These are phyloP conservation scores for Rubroboletus satanas DNA, from an alignment of 768 basidiomycete species.

Conservation along the genomic window DNA sequence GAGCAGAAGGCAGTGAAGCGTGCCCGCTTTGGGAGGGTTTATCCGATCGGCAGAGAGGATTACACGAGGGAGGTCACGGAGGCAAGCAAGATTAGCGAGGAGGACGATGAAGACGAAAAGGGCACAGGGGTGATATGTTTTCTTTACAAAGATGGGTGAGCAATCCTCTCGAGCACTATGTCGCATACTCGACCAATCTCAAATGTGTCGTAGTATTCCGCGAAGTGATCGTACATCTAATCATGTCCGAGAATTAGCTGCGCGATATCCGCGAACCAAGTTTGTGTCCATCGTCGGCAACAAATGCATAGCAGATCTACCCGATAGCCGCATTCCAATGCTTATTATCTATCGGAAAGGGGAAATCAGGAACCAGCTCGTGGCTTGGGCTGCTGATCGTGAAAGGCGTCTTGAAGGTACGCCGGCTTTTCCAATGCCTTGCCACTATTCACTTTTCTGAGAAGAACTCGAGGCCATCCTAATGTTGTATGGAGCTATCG, in stretches of 20 bases:
- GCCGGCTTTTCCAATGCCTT: slow-evolving; percentile 5
- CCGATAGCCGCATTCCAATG: slow-evolving; percentile 87
- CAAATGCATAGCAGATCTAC: slow-evolving; percentile 95
- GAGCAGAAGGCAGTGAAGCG: slow-evolving; percentile 53
- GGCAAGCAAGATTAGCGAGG: slow-evolving; percentile 69
- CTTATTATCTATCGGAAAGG: slow-evolving; percentile 90
- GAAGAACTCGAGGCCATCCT: slow-evolving; percentile 71
- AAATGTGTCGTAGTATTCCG: slow-evolving; percentile 54
- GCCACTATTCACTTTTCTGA: not conserved
- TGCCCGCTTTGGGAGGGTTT: slow-evolving; percentile 77
- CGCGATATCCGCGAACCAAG: slow-evolving; percentile 86
- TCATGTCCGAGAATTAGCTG: slow-evolving; percentile 69
- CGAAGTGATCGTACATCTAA: slow-evolving; percentile 72
- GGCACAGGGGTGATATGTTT: slow-evolving; percentile 95
- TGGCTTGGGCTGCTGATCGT: slow-evolving; percentile 78
- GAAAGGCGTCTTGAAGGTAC: slow-evolving; percentile 77
- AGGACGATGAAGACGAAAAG: slow-evolving; percentile 57
- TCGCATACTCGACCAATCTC: not conserved
- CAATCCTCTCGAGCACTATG: slow-evolving; percentile 2
- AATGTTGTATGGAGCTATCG: slow-evolving; percentile 60
- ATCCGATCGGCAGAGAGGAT: slow-evolving; percentile 88
- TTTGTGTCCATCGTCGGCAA: slow-evolving; percentile 94
- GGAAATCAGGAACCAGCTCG: slow-evolving; percentile 81
- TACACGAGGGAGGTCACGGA: slow-evolving; percentile 96
- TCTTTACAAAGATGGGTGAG: slow-evolving; percentile 93